Conservation (phyloP, 2,329 filamentous ascomycete species). For the Microcyclospora tardicrescens region DNA sequence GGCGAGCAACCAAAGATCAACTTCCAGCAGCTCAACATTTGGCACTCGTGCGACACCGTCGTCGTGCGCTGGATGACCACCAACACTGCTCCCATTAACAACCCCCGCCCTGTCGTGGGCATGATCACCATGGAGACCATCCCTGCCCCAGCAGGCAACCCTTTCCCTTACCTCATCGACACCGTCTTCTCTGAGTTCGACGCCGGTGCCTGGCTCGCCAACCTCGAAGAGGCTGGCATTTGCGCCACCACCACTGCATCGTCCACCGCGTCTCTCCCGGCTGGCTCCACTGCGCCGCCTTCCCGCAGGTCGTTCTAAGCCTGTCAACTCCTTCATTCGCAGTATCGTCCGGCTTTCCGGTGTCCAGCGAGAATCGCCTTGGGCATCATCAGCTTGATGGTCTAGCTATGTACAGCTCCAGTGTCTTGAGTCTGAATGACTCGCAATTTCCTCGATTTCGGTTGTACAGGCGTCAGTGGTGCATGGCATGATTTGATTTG, state of each 20-base stretch:
- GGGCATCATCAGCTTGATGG: too few species aligned
- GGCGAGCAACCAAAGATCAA: conserved; percentile 19
- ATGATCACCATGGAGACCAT: conserved; percentile 15
- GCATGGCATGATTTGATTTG: too few species aligned
- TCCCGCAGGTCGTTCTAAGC: too few species aligned
- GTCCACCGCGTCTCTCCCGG: neutral
- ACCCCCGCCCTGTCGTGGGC: conserved; percentile 16
- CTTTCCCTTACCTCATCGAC: conserved; percentile 16
- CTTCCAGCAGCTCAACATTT: conserved; percentile 18
- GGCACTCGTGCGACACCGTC: conserved; percentile 17
- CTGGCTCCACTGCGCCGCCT: neutral
- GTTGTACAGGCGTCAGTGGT: too few species aligned
- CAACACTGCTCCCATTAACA: conserved; percentile 17
- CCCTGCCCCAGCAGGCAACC: conserved; percentile 7
- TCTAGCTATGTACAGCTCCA: too few species aligned
- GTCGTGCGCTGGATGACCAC: conserved; percentile 19
- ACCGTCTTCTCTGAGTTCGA: conserved; percentile 22
- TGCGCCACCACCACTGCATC: conserved; percentile 5
- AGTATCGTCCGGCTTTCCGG: too few species aligned
- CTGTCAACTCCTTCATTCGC: too few species aligned
- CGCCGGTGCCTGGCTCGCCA: conserved; percentile 20
- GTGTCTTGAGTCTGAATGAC: too few species aligned
- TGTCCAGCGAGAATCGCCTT: too few species aligned
- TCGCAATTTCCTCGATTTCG: too few species aligned
- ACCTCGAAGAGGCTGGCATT: conserved; percentile 15